Evolutionary conservation across 495 filamentous ascomycete species (phyloP).

Genomic region (Umbilicaria muhlenbergii): DNA sequence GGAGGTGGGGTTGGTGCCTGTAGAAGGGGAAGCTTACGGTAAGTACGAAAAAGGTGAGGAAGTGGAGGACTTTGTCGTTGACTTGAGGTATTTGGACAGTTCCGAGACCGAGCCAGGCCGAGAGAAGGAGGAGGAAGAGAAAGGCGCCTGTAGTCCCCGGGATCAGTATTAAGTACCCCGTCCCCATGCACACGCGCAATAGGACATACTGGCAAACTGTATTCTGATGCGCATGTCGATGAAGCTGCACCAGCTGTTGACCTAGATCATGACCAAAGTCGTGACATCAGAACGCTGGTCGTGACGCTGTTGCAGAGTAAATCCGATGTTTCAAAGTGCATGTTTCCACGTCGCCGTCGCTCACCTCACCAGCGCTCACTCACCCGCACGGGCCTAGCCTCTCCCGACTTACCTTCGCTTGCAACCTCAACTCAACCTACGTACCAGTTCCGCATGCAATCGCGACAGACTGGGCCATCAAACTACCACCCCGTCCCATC

Average conservation of each 20-base stretch:
- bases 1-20: background rate
- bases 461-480: slow-evolving; percentile 11
- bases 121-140: slow-evolving; percentile 53
- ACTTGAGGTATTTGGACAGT: slow-evolving; percentile 40
- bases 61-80: slow-evolving; percentile 85
- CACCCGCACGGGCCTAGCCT: too few relatives aligned
- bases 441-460: slow-evolving; percentile 3
- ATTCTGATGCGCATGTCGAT: slow-evolving; percentile 51
- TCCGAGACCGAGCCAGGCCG: slow-evolving; percentile 64
- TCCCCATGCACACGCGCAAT: background rate
- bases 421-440: slow-evolving; percentile 3
- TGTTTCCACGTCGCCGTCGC: too few relatives aligned
- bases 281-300: too few relatives aligned
- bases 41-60: slow-evolving; percentile 77
- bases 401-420: background rate
- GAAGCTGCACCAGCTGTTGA: background rate
- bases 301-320: too few relatives aligned
- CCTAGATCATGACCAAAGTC: too few relatives aligned
- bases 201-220: slow-evolving; percentile 53
- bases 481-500: slow-evolving; percentile 17
- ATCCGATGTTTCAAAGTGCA: too few relatives aligned
- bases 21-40: slow-evolving; percentile 28
- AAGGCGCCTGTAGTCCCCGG: slow-evolving; percentile 46
- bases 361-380: too few relatives aligned
- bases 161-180: background rate